Conservation (phyloP, 1,139 yeast species). For the Hanseniaspora gamundiae region DNA sequence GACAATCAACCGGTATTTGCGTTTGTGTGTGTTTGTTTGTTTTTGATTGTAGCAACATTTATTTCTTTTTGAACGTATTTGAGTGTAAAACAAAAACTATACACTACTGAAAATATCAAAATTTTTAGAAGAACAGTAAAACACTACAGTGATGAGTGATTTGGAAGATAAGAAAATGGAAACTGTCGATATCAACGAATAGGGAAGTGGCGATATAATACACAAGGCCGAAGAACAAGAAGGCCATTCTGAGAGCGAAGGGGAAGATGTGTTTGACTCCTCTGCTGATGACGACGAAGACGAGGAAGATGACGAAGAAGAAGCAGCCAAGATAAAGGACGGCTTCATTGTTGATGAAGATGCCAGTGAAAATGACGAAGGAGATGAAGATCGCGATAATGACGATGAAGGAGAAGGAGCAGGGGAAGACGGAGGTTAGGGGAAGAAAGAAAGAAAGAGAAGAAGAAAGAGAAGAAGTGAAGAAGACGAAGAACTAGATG, state of each 20-base stretch:
- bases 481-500: slow-evolving; percentile 62
- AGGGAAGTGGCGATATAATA: slow-evolving; percentile 3
- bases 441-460: slow-evolving; percentile 33
- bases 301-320: slow-evolving; percentile 67
- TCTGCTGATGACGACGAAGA: slow-evolving; percentile 63
- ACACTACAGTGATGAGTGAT: not conserved
- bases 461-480: slow-evolving; percentile 25
- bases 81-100: no score
- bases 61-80: no score
- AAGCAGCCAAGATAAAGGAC: slow-evolving; percentile 62
- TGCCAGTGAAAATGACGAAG: slow-evolving; percentile 41
- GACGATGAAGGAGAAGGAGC: slow-evolving; percentile 31
- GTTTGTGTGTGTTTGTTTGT: no score
- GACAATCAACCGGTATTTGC: no score
- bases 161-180: not conserved
- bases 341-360: slow-evolving; percentile 94
- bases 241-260: slow-evolving; percentile 26
- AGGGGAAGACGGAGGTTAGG: slow-evolving; percentile 28
- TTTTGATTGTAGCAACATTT: no score
- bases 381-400: slow-evolving; percentile 38
- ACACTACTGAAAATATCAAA: no score
- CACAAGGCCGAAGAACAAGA: slow-evolving; percentile 3
- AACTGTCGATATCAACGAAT: slow-evolving; percentile 5
- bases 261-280: slow-evolving; percentile 45
- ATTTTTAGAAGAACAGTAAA: no score